Conservation (phyloP, 1,284 basidiomycete species). For the Gymnopus androsaceus region DNA sequence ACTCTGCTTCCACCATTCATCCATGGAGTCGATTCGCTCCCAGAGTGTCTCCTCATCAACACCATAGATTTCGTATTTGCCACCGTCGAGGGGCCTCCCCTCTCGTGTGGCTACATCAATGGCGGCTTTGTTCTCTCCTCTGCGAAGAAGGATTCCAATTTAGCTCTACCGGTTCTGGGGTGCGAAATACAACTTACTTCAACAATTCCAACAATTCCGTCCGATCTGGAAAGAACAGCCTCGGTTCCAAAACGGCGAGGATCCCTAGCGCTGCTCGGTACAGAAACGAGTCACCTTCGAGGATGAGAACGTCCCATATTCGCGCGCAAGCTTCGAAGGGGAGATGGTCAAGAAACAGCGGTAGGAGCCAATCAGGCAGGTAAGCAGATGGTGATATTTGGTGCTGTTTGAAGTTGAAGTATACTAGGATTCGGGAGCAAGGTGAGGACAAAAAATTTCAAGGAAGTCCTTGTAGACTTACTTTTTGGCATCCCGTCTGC, state of each 20-base stretch:
- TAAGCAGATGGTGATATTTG: slow-evolving; percentile 81
- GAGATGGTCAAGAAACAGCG: slow-evolving; percentile 84
- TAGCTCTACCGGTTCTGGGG: background rate
- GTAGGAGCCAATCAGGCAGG: slow-evolving; percentile 78
- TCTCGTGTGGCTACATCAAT: slow-evolving; percentile 78
- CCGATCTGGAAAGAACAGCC: slow-evolving; percentile 83
- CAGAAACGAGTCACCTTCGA: slow-evolving; percentile 87
- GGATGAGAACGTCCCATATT: slow-evolving; percentile 85
- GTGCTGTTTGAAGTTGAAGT: slow-evolving; percentile 94
- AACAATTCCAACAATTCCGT: slow-evolving; percentile 74
- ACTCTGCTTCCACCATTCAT: slow-evolving; percentile 92
- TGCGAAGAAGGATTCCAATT: slow-evolving; percentile 29
- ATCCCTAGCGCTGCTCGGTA: slow-evolving; percentile 84
- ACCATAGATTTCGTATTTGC: slow-evolving; percentile 87
- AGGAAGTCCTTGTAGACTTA: slow-evolving; percentile 37
- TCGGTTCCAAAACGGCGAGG: slow-evolving; percentile 82
- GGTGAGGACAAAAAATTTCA: slow-evolving; percentile 8
- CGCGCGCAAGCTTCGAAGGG: slow-evolving; percentile 87
- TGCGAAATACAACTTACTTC: slow-evolving; percentile 45
- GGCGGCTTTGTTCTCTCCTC: slow-evolving; percentile 83
- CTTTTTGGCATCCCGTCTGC: slow-evolving; percentile 95
- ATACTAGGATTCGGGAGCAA: slow-evolving; percentile 53
- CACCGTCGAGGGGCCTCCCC: slow-evolving; percentile 60
- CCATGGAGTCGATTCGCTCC: slow-evolving; percentile 76
- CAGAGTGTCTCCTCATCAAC: slow-evolving; percentile 83